Percentiles rank a stretch among this genome's conserved stretches.
Conservation (phyloP, 768 basidiomycete genomes). For the Vishniacozyma victoriae region DNA sequence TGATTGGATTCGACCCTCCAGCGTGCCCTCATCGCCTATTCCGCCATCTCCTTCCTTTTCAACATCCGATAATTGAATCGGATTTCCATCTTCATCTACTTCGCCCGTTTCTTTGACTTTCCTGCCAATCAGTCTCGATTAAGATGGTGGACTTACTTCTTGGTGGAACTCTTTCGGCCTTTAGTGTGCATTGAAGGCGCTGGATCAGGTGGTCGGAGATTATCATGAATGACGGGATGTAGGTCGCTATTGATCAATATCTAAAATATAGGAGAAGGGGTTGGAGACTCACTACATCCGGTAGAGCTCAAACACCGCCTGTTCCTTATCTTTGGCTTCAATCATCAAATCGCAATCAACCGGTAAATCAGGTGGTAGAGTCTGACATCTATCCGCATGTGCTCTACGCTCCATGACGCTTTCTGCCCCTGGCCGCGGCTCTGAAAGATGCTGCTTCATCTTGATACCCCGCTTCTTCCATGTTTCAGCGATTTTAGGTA, state of each 20-base stretch:
- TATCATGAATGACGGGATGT: slow-evolving; percentile 57
- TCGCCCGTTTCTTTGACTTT: slow-evolving; percentile 36
- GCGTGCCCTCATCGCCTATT: slow-evolving; percentile 29
- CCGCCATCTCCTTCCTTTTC: slow-evolving; percentile 43
- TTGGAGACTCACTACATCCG: slow-evolving; percentile 57
- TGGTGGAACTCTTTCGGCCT: slow-evolving; percentile 50
- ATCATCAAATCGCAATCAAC: slow-evolving; percentile 68
- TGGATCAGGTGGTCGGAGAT: slow-evolving; percentile 51
- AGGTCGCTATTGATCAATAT: slow-evolving; percentile 48
- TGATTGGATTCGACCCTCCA: slow-evolving; percentile 7
- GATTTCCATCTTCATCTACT: slow-evolving; percentile 37
- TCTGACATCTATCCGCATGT: slow-evolving; percentile 74
- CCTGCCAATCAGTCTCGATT: slow-evolving; percentile 2
- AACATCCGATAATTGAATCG: slow-evolving; percentile 26
- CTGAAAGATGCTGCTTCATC: slow-evolving; percentile 88
- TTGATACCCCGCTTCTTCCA: slow-evolving; percentile 71
- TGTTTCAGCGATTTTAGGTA: slow-evolving; percentile 65
- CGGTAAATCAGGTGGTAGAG: slow-evolving; percentile 56
- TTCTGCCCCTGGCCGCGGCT: slow-evolving; percentile 76
- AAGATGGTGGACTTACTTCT: slow-evolving; percentile 25
- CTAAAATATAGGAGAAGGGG: background rate
- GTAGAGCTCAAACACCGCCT: slow-evolving; percentile 80
- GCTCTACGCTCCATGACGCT: slow-evolving; percentile 79
- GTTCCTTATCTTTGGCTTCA: slow-evolving; percentile 62
- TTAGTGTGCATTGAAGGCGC: slow-evolving; percentile 51